A percentile compares a stretch with the other conserved stretches of the same genome.
Conservation (phyloP, 2,329 filamentous ascomycete genomes). For the Biscogniauxia mediterranea region DNA sequence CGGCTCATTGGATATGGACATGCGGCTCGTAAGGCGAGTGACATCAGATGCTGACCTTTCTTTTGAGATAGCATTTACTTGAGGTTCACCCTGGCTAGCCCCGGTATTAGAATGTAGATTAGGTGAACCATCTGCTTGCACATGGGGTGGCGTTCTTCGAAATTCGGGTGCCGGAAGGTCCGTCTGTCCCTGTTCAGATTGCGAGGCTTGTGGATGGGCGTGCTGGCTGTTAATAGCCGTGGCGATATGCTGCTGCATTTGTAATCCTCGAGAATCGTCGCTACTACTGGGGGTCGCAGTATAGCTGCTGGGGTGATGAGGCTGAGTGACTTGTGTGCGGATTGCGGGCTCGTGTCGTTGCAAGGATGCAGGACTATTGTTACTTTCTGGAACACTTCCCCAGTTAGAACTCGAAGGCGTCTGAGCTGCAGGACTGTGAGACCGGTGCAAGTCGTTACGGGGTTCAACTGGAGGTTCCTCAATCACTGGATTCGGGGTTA, state of each 20-base stretch:
- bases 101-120: not conserved
- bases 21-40: slow-evolving; percentile 24
- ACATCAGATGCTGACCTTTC: slow-evolving; percentile 8
- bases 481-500: slow-evolving; percentile 1
- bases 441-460: slow-evolving; percentile 9
- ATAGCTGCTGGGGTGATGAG: not conserved
- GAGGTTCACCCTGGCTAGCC: not conserved
- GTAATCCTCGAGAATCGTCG: slow-evolving; percentile 9
- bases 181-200: slow-evolving; percentile 1
- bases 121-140: slow-evolving; percentile 1
- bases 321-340: slow-evolving; percentile 8
- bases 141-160: not conserved
- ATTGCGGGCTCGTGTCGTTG: slow-evolving; percentile 15
- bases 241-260: slow-evolving; percentile 24
- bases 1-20: slow-evolving; percentile 18
- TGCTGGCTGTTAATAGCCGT: slow-evolving; percentile 16
- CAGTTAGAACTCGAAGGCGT: slow-evolving; percentile 19
- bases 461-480: slow-evolving; percentile 2
- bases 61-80: not conserved
- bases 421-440: slow-evolving; percentile 6
- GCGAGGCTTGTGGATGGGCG: slow-evolving; percentile 5
- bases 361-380: slow-evolving; percentile 11
- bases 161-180: slow-evolving; percentile 2
- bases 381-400: slow-evolving; percentile 19
- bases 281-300: slow-evolving; percentile 5